Evolutionary conservation across 495 filamentous ascomycete genomes (phyloP), one percentile per base, ranked within the genome.

Genomic region (Penicillium ucsense): DNA sequence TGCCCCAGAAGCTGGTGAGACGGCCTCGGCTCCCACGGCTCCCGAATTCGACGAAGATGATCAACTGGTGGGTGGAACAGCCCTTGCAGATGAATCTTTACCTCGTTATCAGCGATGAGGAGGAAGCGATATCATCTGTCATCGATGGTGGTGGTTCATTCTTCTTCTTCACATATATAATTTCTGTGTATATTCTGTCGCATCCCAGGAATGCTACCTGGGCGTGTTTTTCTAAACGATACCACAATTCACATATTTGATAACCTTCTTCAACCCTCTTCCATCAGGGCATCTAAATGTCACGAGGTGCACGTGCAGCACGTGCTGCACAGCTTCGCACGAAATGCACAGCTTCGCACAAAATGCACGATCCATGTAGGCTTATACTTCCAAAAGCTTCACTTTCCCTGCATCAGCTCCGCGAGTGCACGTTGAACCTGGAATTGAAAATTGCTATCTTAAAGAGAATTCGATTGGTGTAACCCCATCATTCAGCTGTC

Each of bases 31-130:
- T 36, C 43, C 43, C 4, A 45, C 43, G 2, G 43, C 86, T 6
- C 87, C 88, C 1, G 66, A 78, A 12, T 66, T 89, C 31, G 81
- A 82, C 7, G 81, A 82, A 12, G 76, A 82, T 12, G 72, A 78
- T 47, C 51, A 71, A 54, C 46, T 70, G 29, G 61, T 70, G 5
- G 66, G 66, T 35, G 60, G 62, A 7, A 63, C 48, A 32, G 68
- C 68, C 37, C 61, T 62, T 54, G 66, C 62, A n/a, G 69, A 70
- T 35, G 74, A 77, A 51, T 62, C 70, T 31, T 52, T 76, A 38
- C 74, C 74, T 51, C 64, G 64, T 29, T 77, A 77, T 55, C 69
- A 72, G 51, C 64, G 68, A 47, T 74, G 50, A 63, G 30, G 27
- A 27, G 34, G 20, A 20, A 20, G 20, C 20, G 2, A 20, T 2